Evolutionary conservation across 768 basidiomycete species (phyloP), one percentile per base, ranked within the genome.

Genomic region (Inosperma sp.): DNA sequence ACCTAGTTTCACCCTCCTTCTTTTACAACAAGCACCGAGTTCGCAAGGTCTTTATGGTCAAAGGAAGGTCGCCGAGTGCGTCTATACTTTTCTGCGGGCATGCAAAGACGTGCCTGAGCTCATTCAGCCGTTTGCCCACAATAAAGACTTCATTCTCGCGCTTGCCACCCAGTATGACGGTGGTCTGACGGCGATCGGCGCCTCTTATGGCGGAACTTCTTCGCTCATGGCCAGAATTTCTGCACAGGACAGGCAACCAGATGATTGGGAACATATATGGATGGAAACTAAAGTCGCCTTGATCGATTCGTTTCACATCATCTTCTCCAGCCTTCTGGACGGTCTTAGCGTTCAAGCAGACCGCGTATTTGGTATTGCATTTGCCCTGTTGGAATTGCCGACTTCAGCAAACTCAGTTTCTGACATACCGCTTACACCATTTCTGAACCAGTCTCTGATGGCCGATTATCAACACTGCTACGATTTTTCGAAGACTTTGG

Each of bases 391-490:
- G 22, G 77, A 80, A 9, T 55, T 79, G 8, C 69, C 73, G 8
- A 56, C 67, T 1, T 63, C 73, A 7, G 71, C 71, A 1, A 45
- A 59, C 6, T 35, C 57, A 7, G 52, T 42, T 14, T 48, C 50
- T 6, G n/a, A 48, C 13, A 43, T 48, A 31, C 57, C 63, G 26
- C 59, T 60, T 1, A 78, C 71, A 13, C 79, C 82, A 3, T 90
- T 88, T 67, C 74, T 88, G 53, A 79, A 88, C 59, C 79, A 76
- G 22, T 62, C 86, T 9, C 72, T 91, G 19, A 65, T 91, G 9
- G 76, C 75, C 5, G 88, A 91, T 59, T 88, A 90, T 64, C 83
- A 88, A 52, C 73, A 81, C 34, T 68, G 81, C 1, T 86, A 88
- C 63, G 73, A 79, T 41, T 69, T 90, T 10, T 73, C 77, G 7